These are phyloP conservation scores for Rubroboletus pulcherrimus DNA, from an alignment of 768 basidiomycete genomes.

Conservation along the genomic window DNA sequence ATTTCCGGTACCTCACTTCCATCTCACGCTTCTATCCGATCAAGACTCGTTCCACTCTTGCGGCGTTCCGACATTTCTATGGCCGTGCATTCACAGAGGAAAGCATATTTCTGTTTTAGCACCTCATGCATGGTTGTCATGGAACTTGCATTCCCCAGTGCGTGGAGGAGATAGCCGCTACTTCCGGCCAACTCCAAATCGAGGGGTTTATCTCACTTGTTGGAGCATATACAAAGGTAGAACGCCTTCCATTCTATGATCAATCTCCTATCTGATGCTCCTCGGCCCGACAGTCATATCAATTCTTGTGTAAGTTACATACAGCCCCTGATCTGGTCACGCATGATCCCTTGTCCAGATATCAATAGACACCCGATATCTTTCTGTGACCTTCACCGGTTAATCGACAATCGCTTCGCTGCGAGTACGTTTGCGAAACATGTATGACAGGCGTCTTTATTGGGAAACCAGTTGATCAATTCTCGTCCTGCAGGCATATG, in stretches of 20 bases:
- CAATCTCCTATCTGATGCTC: slow-evolving; percentile 18
- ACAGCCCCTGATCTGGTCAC: background rate
- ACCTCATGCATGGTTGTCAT: slow-evolving; percentile 5
- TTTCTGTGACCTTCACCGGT: slow-evolving; percentile 60
- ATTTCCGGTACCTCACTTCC: slow-evolving; percentile 10
- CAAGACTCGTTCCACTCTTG: slow-evolving; percentile 62
- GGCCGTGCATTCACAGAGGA: slow-evolving; percentile 73
- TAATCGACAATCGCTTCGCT: slow-evolving; percentile 63
- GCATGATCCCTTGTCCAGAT: slow-evolving; percentile 41
- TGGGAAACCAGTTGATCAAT: slow-evolving; percentile 1
- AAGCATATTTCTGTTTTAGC: slow-evolving; percentile 21
- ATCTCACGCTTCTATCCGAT: slow-evolving; percentile 21
- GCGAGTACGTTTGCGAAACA: slow-evolving; percentile 72
- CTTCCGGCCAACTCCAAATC: slow-evolving; percentile 49
- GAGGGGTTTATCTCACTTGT: slow-evolving; percentile 84
- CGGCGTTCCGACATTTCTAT: slow-evolving; percentile 69
- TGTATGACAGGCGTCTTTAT: slow-evolving; percentile 37
- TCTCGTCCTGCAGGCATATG: slow-evolving; percentile 52
- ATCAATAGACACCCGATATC: slow-evolving; percentile 75
- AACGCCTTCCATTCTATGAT: slow-evolving; percentile 14
- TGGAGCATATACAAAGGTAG: slow-evolving; percentile 70
- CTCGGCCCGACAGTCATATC: slow-evolving; percentile 56
- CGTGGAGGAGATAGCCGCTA: slow-evolving; percentile 58
- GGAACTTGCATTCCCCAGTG: slow-evolving; percentile 43
- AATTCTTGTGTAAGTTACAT: slow-evolving; percentile 72